A percentile compares a stretch with the other conserved stretches of the same genome.
Conservation (phyloP, 2,329 filamentous ascomycete genomes). For the Fonsecaea multimorphosa region DNA sequence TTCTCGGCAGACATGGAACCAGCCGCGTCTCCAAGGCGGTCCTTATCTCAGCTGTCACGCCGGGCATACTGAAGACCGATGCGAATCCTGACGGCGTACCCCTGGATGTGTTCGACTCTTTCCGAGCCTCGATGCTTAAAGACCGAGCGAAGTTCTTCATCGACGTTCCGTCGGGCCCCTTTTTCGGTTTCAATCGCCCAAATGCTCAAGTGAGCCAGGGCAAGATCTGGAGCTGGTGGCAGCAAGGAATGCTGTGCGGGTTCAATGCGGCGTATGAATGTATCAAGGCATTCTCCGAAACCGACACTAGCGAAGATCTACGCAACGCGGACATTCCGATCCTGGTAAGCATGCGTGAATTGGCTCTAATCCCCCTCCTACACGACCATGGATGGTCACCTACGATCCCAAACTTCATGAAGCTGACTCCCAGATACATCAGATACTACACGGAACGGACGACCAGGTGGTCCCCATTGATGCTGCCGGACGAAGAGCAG, state of each 20-base stretch:
- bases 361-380: too few relatives aligned
- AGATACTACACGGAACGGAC: constrained; percentile 42
- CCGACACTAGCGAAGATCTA: constrained; percentile 51
- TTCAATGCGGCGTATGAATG: constrained; percentile 51
- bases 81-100: constrained; percentile 46
- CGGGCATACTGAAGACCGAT: constrained; percentile 46
- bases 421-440: too few relatives aligned
- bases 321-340: constrained; percentile 50
- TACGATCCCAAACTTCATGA: too few relatives aligned
- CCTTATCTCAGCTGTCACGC: constrained; percentile 47
- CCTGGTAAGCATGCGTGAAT: constrained; percentile 38
- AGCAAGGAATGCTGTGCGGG: constrained; percentile 49
- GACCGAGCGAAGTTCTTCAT: constrained; percentile 48
- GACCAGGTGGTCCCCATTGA: constrained; percentile 51
- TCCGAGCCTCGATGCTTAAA: constrained; percentile 46
- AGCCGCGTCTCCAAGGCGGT: constrained; percentile 50
- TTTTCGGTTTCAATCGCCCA: constrained; percentile 47
- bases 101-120: constrained; percentile 48
- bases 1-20: constrained; percentile 47
- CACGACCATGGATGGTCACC: too few relatives aligned
- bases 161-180: constrained; percentile 46
- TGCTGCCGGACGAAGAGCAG: constrained; percentile 42
- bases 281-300: constrained; percentile 51
- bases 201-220: constrained; percentile 45
- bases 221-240: constrained; percentile 49